Base-by-base conservation (phyloP, 228 moss, liverwort and hornwort species). In the Sphagnum magellanicum region DNA sequence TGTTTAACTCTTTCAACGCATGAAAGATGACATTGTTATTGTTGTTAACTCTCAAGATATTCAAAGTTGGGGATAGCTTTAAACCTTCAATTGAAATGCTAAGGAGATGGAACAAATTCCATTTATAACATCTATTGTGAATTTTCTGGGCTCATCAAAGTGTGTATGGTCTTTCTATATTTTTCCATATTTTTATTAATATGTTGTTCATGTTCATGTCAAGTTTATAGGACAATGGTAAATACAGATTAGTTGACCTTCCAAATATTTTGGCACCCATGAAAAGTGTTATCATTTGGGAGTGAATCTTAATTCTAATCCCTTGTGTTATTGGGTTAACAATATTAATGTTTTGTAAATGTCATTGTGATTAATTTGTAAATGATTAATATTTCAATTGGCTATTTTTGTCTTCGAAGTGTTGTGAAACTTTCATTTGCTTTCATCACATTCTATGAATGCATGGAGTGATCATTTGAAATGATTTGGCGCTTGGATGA, bases 221-320 rank as follows among this genome's bases (percentile, higher is more conserved):
- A 89, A 83, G 79, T 68, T 15, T 71, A 61, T 79, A 82, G 74
- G 88, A 98, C 75, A 79, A 85, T 46, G 98, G 93, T 81, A 93
- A 98, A 73, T 98, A 98, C 50, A 92, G 93, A 63, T 73, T 98
- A 59, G 83, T 98, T 72, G 98, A 98, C 74, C 93, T 93, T 66
- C 87, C 93, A 32, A 71, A 98, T 70, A 92, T 98, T 66, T 79
- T 98, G 75, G 88, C 88, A 50, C 98, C 93, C 16, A 67, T 98
- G 73, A 79, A 78, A 59, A 98, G 93, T 78, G 81, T 91, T 50
- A 71, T 71, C 59, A 93, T 93, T 68, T 98, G 98, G 98, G 98
- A 98, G 69, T 93, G 91, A 73, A 90, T 93, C 71, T 86, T 89
- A 70, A 86, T 83, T 71, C 63, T 50, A 60, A n/a, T 10, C 51